A percentile compares a stretch with the other conserved stretches of the same genome.
These are phyloP conservation scores for Saxophila tyrrhenica DNA, from an alignment of 495 filamentous ascomycete species.

Conservation along the genomic window DNA sequence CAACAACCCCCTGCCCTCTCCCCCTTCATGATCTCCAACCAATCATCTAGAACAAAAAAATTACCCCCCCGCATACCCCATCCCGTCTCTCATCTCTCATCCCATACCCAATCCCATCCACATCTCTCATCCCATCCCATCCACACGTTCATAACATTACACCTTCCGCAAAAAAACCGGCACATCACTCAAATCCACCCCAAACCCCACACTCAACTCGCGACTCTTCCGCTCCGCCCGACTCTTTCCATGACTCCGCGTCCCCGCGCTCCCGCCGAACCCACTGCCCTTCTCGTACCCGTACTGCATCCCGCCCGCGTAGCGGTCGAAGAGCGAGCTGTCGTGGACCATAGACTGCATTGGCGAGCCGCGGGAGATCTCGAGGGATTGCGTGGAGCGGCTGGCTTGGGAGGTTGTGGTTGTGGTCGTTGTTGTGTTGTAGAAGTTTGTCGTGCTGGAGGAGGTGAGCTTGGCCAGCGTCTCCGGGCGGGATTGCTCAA, in stretches of 20 bases:
- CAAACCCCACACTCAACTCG: constrained; percentile 21
- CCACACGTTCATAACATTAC: no score
- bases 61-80: no score
- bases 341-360: neutral
- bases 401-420: neutral
- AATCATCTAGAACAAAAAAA: no score
- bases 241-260: constrained; percentile 19
- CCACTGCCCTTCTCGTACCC: constrained; percentile 34
- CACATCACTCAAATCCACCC: constrained; percentile 34
- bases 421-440: neutral
- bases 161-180: constrained; percentile 26
- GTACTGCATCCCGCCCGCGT: constrained; percentile 34
- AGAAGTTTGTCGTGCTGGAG: neutral
- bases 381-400: neutral
- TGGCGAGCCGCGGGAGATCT: neutral
- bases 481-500: constrained; percentile 1
- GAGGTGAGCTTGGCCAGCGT: neutral
- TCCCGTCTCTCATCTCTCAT: neutral
- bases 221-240: constrained; percentile 30
- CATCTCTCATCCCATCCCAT: neutral
- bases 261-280: constrained; percentile 34
- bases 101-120: neutral
- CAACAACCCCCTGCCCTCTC: no score
- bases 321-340: constrained; percentile 24
- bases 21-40: no score